These are phyloP conservation scores for Nakaseomyces nivariensis DNA, from an alignment of 1,139 yeast genomes.

Conservation along the genomic window DNA sequence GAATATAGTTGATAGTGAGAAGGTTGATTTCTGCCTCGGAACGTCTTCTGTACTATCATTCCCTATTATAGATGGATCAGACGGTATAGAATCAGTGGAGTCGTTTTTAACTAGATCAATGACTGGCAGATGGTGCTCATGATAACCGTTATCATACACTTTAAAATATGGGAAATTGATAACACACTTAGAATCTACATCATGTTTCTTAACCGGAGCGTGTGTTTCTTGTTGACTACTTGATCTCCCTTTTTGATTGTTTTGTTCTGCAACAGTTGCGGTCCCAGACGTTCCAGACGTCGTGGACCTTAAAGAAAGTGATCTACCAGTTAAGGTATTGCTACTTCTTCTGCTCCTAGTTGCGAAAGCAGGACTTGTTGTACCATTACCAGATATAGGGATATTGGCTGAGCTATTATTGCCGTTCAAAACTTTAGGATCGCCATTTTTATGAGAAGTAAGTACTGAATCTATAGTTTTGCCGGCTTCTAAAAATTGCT, in stretches of 20 bases:
- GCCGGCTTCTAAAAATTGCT: background rate
- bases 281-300: background rate
- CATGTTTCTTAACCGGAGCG: constrained; percentile 3
- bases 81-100: constrained; percentile 2
- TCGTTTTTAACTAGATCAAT: constrained; percentile 17
- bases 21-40: constrained; percentile 16
- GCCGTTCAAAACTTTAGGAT: background rate
- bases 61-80: background rate
- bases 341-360: constrained; percentile 2
- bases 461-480: background rate
- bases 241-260: background rate
- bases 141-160: constrained; percentile 26
- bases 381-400: background rate
- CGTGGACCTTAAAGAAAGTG: constrained; percentile 1
- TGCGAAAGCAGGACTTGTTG: background rate
- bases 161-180: constrained; percentile 23
- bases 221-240: background rate
- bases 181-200: constrained; percentile 18
- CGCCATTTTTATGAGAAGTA: background rate
- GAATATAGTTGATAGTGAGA: constrained; percentile 25
- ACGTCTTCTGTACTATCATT: constrained; percentile 1
- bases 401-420: background rate
- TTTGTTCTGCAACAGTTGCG: background rate
- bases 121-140: constrained; percentile 24
- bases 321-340: background rate